These are phyloP conservation scores for Neurospora sp. DNA, from an alignment of 495 filamentous ascomycete genomes.

Conservation along the genomic window DNA sequence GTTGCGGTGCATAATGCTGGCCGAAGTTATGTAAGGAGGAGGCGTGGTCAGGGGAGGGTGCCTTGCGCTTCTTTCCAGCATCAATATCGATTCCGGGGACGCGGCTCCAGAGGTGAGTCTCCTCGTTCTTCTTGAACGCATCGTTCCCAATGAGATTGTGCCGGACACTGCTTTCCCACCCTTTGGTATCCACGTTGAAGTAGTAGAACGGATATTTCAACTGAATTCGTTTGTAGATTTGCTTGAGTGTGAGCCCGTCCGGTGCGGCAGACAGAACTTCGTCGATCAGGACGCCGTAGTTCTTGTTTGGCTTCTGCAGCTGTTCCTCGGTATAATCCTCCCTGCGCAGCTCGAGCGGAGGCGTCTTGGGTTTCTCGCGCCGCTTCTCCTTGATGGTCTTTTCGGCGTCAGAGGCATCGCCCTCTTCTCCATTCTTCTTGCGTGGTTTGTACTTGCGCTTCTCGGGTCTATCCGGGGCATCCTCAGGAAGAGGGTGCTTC, in stretches of 20 bases:
- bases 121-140: conserved; percentile 76
- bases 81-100: conserved; percentile 41
- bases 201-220: conserved; percentile 84
- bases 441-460: conserved; percentile 73
- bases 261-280: conserved; percentile 72
- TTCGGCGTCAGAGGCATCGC: conserved; percentile 35
- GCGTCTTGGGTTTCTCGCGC: conserved; percentile 50
- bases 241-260: conserved; percentile 70
- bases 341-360: conserved; percentile 50
- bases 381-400: conserved; percentile 46
- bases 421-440: conserved; percentile 48
- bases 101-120: conserved; percentile 37
- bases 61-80: conserved; percentile 42
- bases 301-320: conserved; percentile 70
- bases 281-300: conserved; percentile 86
- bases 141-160: conserved; percentile 88
- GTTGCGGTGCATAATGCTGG: conserved; percentile 14
- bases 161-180: conserved; percentile 95
- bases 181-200: conserved; percentile 66
- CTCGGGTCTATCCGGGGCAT: conserved; percentile 47
- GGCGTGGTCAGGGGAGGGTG: conserved; percentile 33
- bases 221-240: conserved; percentile 87
- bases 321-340: conserved; percentile 75
- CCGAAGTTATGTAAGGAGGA: conserved; percentile 14
- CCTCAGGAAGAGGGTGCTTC: conserved; percentile 46